Conservation (phyloP, 1,284 basidiomycete genomes). For the Apiotrichum akiyoshidainum region DNA sequence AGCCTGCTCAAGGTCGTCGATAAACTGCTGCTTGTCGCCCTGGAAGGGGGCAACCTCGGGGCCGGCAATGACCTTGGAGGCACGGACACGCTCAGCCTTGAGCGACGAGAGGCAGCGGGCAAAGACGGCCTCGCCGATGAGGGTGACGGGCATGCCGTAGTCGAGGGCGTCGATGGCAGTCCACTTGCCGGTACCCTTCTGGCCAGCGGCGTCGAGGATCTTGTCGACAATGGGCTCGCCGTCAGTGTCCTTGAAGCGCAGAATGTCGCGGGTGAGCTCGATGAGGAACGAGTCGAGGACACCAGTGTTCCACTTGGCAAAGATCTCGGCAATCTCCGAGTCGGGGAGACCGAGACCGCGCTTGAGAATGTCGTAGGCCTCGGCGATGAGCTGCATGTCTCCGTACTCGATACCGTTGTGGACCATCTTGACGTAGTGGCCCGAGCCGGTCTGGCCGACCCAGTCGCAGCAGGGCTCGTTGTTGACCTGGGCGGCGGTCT, state of each 20-base stretch:
- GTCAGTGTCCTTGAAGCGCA: constrained; percentile 89
- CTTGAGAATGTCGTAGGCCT: constrained; percentile 98
- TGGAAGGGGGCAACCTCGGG: constrained; percentile 90
- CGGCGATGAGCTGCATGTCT: constrained; percentile 99
- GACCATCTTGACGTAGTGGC: constrained; percentile 75
- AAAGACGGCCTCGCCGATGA: constrained; percentile 99
- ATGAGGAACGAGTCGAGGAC: constrained; percentile 99
- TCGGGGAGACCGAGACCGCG: constrained; percentile 83
- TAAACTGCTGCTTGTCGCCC: constrained; percentile 98
- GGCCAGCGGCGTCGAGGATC: constrained; percentile 93
- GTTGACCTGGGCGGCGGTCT: constrained; percentile 89
- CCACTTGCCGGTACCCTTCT: constrained; percentile 99
- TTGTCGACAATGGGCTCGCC: constrained; percentile 86
- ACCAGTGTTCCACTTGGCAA: constrained; percentile 93
- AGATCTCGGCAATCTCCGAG: constrained; percentile 84
- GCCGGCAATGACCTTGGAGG: constrained; percentile 83
- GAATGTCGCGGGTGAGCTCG: constrained; percentile 93
- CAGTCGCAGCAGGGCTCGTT: constrained; percentile 99
- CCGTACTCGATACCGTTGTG: constrained; percentile 90
- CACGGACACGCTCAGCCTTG: constrained; percentile 94
- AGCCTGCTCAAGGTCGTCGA: constrained; percentile 93
- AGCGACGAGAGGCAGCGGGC: constrained; percentile 96
- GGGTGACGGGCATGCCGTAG: constrained; percentile 88
- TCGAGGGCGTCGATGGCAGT: constrained; percentile 98
- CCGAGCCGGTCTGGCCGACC: constrained; percentile 97